A percentile compares a stretch with the other conserved stretches of the same genome.
Evolutionary conservation across 208 protist species (phyloP).

Genomic region (Wallacemonas rigidus): DNA sequence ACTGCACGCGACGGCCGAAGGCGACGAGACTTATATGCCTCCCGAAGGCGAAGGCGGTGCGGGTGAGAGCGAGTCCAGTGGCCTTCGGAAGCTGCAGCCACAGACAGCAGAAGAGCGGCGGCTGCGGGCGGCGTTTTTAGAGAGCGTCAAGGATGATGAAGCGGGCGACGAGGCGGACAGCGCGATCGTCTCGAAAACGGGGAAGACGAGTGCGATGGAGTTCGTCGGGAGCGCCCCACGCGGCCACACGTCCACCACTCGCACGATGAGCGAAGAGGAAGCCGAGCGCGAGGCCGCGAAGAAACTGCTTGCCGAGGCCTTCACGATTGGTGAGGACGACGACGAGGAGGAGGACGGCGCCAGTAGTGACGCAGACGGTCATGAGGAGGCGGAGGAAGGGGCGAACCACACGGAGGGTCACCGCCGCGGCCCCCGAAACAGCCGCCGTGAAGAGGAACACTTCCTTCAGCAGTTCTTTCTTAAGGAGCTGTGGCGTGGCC

Average conservation of each 20-base stretch:
- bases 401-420: neutral
- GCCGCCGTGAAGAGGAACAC: slow-evolving; percentile 33
- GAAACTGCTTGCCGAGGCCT: slow-evolving; percentile 27
- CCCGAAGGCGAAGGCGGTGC: slow-evolving; percentile 26
- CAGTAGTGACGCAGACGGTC: neutral
- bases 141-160: slow-evolving; percentile 34
- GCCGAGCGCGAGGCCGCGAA: slow-evolving; percentile 11
- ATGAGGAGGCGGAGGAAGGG: neutral
- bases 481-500: slow-evolving; percentile 58
- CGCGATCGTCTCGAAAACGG: slow-evolving; percentile 16
- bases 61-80: slow-evolving; percentile 28
- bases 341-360: slow-evolving; percentile 18
- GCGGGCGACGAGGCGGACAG: slow-evolving; percentile 15
- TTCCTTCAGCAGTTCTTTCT: slow-evolving; percentile 70
- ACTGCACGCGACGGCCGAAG: slow-evolving; percentile 39
- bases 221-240: neutral
- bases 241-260: no score
- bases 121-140: slow-evolving; percentile 73
- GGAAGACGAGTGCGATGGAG: slow-evolving; percentile 1
- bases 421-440: neutral
- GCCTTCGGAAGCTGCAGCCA: slow-evolving; percentile 52
- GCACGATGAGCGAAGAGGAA: neutral
- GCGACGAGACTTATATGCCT: slow-evolving; percentile 16
- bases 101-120: slow-evolving; percentile 63
- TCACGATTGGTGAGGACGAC: slow-evolving; percentile 15